Evolutionary conservation across 345 rosid genomes (phyloP), one percentile per base, ranked within the genome.

Genomic region (Bruguiera gymnorhiza): DNA sequence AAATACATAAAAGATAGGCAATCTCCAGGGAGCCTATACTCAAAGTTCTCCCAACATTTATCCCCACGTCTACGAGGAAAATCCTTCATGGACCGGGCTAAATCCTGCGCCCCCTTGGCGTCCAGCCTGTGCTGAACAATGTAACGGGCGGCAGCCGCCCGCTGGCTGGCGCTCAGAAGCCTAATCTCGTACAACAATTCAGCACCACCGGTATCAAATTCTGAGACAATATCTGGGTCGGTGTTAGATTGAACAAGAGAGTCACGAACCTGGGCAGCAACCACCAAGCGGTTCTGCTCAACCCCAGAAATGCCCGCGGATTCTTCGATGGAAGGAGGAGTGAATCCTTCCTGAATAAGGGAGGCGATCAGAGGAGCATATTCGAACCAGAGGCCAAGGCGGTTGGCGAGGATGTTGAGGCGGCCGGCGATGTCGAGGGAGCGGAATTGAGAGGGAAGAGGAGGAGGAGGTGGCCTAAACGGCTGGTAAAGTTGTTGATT

Each of bases 381-480:
- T 60, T 89, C 95, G 80, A 78, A 89, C 96, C 98, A 94, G 70
- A 82, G 86, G 48, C 92, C 98, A 59, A 85, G 76, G 37, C 97
- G 89, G 69, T 84, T 86, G 30, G 95, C 27, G 66, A 94, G 93
- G 79, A 88, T 78, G 20, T 91, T 90, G 73, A 94, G 76, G 70
- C 89, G 91, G 15, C 72, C 77, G 65, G 84, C 74, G 63, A 73
- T 8, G 81, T 91, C 98, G 57, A 94, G 95, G 34, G 87, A 71
- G 54, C 83, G 81, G 87, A 73, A 91, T 9, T 88, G 52, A 1
- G 85, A 16, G 11, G 98, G 98, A 11, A 94, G 65, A n/a, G 92
- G 92, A 26, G 97, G 81, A 2, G 95, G 92, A 0, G 98, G 97
- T 23, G 98, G 98, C 30, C 90, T 82, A 80, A 91, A 94, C 13